phyloP scores from a whole-genome alignment of 805 yeast species.

The Yarrowia hollandica region DNA sequence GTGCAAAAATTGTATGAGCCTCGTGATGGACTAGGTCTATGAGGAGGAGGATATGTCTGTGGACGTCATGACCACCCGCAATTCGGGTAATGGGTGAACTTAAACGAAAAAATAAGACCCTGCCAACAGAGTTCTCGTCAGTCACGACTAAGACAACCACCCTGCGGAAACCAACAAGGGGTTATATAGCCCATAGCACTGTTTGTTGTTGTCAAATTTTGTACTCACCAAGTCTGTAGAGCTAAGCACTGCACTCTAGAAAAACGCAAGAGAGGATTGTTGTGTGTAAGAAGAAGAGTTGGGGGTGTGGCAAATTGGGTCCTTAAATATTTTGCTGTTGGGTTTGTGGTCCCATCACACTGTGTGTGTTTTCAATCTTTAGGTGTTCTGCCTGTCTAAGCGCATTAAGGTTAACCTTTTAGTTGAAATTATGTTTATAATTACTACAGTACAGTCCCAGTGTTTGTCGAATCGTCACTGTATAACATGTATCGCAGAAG shows the following conservation, averaged over 20 bases:
- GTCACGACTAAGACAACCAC: conserved; percentile 18
- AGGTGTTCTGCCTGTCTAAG: conserved; percentile 5
- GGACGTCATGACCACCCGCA: not conserved
- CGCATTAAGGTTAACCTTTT: not conserved
- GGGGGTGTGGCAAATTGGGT: not conserved
- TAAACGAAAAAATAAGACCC: conserved; percentile 16
- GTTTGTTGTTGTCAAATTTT: not conserved
- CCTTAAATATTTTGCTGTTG: not conserved
- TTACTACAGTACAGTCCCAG: no score
- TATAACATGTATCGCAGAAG: no score
- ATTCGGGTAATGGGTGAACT: not conserved
- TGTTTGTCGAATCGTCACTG: no score
- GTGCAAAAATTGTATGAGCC: not conserved
- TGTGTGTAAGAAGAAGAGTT: not conserved
- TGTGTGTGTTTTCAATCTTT: conserved; percentile 1
- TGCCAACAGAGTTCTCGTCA: conserved; percentile 22
- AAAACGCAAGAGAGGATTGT: conserved; percentile 5
- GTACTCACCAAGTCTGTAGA: conserved; percentile 19
- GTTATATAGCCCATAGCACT: conserved; percentile 5
- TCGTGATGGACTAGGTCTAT: no score
- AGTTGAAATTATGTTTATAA: no score
- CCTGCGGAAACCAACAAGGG: conserved; percentile 27
- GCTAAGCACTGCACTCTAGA: conserved; percentile 26
- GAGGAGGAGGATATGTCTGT: not conserved
- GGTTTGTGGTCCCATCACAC: conserved; percentile 20